Base-by-base conservation (phyloP, 2,329 filamentous ascomycete species). In the Nectriaceae sp. region DNA sequence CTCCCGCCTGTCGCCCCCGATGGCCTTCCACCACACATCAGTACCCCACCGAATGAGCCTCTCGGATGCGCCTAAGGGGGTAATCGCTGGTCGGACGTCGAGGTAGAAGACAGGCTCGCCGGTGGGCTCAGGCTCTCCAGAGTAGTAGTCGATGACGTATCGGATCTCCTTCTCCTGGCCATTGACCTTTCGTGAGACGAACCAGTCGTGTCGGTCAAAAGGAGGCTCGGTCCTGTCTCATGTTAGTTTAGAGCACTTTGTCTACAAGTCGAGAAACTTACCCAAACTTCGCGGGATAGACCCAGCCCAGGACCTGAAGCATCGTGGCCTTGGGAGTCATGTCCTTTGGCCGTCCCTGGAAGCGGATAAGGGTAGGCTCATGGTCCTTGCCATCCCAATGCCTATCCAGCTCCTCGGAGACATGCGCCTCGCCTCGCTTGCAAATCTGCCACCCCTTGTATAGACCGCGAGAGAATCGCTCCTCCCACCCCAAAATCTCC, bases 121-220 rank as follows among this genome's bases (percentile, higher is more conserved):
- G 0, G 83, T 89, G 3, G 87, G 83, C 63, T 95, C 90, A 1
- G 88, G 87, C 20, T 86, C 85, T 5, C 85, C 93, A 26, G 88
- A 87, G 70, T 97, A 97, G 72, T 96, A 97, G 70, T 99, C 94
- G 67, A 99, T 99, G 47, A 99, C 84, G 68, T 99, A 99, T 62
- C 94, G 84, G 39, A 97, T 77, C 74, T 97, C 87, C 66, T 86
- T 87, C 61, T 76, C 78, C 49, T 85, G 68, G 21, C 89, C 89
- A 45, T 85, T 77, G 41, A 80, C 71, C 26, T 87, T 80, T 54
- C 94, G 81, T 56, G 89, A 81, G 36, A 99, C 89, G 65, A 87
- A 97, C 94, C 94, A 99, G 68, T 99, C 94, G 68, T 99, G 94
- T 53, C 94, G 84, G 70, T 99, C 94, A 63, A 99, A 99, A 1